Evolutionary conservation across 202 grass and related monocot species (phyloP).

Genomic region (Zizania palustris): DNA sequence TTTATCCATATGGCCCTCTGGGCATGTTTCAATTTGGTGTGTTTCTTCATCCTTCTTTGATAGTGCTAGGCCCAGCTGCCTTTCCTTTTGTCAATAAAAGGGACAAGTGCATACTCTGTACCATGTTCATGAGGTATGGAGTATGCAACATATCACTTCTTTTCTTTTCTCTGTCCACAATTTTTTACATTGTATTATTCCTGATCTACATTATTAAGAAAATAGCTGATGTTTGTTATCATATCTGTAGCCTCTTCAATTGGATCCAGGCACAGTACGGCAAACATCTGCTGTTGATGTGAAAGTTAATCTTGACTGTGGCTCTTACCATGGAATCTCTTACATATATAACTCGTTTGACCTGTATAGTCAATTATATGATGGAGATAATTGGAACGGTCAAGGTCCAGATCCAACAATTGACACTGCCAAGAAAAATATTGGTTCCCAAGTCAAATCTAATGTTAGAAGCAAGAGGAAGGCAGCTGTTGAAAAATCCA

Average conservation of each 20-base stretch:
- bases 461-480: conserved; percentile 60
- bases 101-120: not conserved
- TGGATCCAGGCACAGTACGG: conserved; percentile 43
- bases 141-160: conserved; percentile 28
- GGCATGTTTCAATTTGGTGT: too few relatives aligned
- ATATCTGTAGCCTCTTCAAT: conserved; percentile 54
- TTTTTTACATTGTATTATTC: conserved; percentile 21
- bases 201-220: not conserved
- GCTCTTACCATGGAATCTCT: conserved; percentile 44
- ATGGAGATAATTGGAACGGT: conserved; percentile 54
- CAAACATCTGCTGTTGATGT: conserved; percentile 30
- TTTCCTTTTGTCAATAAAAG: too few relatives aligned
- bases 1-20: too few relatives aligned
- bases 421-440: conserved; percentile 53
- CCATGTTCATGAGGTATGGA: not conserved
- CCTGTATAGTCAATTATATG: conserved; percentile 80
- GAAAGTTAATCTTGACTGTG: conserved; percentile 39
- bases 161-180: not conserved
- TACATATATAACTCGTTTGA: conserved; percentile 72
- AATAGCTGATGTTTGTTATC: conserved; percentile 45
- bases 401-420: conserved; percentile 50
- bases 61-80: too few relatives aligned
- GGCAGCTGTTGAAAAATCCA: conserved; percentile 46
- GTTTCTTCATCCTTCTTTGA: too few relatives aligned
- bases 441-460: conserved; percentile 47